Evolutionary conservation across 2,329 filamentous ascomycete genomes (phyloP).

Genomic region (Paramyrothecium roridum): DNA sequence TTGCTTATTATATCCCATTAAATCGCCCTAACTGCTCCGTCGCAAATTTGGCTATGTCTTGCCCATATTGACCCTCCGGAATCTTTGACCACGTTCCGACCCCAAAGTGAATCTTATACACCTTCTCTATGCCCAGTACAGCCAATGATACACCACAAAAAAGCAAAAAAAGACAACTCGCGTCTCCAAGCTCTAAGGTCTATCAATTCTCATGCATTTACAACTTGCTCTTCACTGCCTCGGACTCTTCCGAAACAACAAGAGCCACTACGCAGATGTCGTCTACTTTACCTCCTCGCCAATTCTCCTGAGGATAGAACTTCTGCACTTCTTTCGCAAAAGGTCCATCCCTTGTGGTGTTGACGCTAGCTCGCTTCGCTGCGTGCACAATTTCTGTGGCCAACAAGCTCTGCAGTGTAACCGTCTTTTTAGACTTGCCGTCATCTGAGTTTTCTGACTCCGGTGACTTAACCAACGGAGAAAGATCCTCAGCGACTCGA

Average conservation of each 20-base stretch:
- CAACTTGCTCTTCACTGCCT: slow-evolving; percentile 27
- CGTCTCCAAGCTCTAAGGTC: too few relatives aligned
- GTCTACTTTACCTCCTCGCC: slow-evolving; percentile 90
- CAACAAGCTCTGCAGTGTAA: slow-evolving; percentile 71
- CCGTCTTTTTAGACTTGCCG: slow-evolving; percentile 19
- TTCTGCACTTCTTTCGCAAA: slow-evolving; percentile 94
- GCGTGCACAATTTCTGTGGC: slow-evolving; percentile 77
- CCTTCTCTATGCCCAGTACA: too few relatives aligned
- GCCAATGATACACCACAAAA: too few relatives aligned
- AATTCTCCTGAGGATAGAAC: slow-evolving; percentile 81
- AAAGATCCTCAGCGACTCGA: slow-evolving; percentile 59
- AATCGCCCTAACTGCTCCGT: too few relatives aligned
- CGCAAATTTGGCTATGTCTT: too few relatives aligned
- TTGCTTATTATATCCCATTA: too few relatives aligned
- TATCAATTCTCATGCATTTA: slow-evolving; percentile 6
- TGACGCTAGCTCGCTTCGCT: slow-evolving; percentile 81
- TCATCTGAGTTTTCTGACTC: slow-evolving; percentile 14
- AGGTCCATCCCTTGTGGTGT: slow-evolving; percentile 79
- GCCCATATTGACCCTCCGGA: too few relatives aligned
- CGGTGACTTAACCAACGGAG: slow-evolving; percentile 31
- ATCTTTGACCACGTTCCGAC: too few relatives aligned
- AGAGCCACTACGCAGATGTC: slow-evolving; percentile 88
- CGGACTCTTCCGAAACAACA: slow-evolving; percentile 65
- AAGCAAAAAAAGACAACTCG: too few relatives aligned
- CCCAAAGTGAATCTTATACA: too few relatives aligned